phyloP scores from a whole-genome alignment of 768 basidiomycete species.

The Fomitopsis pulvina region DNA sequence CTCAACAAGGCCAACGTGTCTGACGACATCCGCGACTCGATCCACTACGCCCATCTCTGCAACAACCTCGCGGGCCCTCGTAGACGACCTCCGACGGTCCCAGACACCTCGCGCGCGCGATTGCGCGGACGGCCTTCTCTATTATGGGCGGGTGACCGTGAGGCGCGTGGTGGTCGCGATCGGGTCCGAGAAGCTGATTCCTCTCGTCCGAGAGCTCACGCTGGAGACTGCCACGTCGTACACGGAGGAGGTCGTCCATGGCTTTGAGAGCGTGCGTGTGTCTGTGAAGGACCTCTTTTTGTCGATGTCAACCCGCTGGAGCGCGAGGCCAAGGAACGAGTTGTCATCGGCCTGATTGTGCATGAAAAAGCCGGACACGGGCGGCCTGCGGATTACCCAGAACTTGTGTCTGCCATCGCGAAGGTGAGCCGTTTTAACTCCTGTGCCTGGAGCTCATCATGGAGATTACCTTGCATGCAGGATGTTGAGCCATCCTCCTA shows the following conservation, averaged over 20 bases:
- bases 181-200: conserved; percentile 41
- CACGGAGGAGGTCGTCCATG: not conserved
- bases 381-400: conserved; percentile 33
- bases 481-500: conserved; percentile 43
- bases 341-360: conserved; percentile 48
- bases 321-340: conserved; percentile 54
- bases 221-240: conserved; percentile 27
- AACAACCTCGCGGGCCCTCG: conserved; percentile 36
- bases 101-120: conserved; percentile 28
- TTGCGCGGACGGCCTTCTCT: conserved; percentile 30
- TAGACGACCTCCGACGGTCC: conserved; percentile 24
- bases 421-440: conserved; percentile 9
- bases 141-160: conserved; percentile 32
- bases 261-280: conserved; percentile 21
- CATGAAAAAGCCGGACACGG: conserved; percentile 22
- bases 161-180: conserved; percentile 30
- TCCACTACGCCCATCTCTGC: conserved; percentile 61
- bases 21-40: conserved; percentile 48
- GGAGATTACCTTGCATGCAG: conserved; percentile 23
- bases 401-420: conserved; percentile 28
- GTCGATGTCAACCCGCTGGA: conserved; percentile 60
- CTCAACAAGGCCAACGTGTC: conserved; percentile 38
- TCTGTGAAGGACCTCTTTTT: conserved; percentile 40
- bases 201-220: conserved; percentile 40
- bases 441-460: not conserved